Base-by-base conservation (phyloP, 1,284 basidiomycete species). In the Irpex lacteus region DNA sequence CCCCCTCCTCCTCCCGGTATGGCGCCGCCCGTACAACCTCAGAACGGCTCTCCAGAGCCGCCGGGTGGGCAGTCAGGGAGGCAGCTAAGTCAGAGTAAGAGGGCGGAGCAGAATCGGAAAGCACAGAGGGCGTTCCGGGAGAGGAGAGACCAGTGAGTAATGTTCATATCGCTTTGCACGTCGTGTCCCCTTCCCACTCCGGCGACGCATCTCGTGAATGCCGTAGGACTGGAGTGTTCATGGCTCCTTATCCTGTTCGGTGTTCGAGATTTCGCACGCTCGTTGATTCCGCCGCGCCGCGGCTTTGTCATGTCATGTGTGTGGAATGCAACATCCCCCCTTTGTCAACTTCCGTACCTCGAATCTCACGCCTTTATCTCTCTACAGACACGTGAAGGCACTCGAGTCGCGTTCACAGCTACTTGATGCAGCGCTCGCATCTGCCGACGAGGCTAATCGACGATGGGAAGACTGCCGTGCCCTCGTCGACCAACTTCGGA, bases 31-130 rank as follows among this genome's bases (percentile, higher is more conserved):
- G 72, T 71, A 18, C 73, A 75, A 54, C 73, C 70, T 0, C 69
- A 68, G 4, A 65, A 66, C 36, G 50, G 50, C 50, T 53, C 50
- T 9, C 67, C 65, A 18, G 66, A 66, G 18, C 68, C 72, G n/a
- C 65, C 71, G 32, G 71, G 70, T 60, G 67, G 26, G 34, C 26
- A 76, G 26, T 73, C 75, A 18, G 81, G 82, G 44, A 79, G 89
- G 59, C 76, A 83, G 26, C 80, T 94, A 57, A 91, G 88, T 74
- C 85, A 83, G 72, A 91, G 87, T 72, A 94, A 94, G 73, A 85
- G 91, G 9, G 92, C 92, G 44, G 92, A 94, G 70, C 92, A 94
- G 78, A 94, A 94, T 74, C 81, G 92, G 69, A 94, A 92, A 72
- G 92, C 92, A 0, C 92, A 94, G 76, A 82, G 92, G 36, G 92